Base-by-base conservation (phyloP, 495 filamentous ascomycete genomes). In the Umbilicaria muhlenbergii region DNA sequence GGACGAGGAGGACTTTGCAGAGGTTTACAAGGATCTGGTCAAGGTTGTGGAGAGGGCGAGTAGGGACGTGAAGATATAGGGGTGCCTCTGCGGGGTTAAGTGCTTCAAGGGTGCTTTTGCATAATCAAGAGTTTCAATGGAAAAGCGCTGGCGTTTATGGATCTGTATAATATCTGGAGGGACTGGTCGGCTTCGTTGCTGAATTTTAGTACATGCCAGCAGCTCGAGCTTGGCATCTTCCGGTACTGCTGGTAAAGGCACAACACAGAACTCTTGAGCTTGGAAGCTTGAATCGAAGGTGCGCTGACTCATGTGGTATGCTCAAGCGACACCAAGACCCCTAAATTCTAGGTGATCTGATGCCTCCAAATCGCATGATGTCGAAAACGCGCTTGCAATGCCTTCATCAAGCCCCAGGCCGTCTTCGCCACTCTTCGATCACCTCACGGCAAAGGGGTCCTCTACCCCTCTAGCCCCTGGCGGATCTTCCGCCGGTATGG, bases 401-500 rank as follows among this genome's bases (percentile, higher is more conserved):
- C 6, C 3, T 47, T 41, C 15, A 34, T 32, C 40, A 44, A 51
- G 12, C 34, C 32, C 38, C 19, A 32, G 11, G 45, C 45, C 37
- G 44, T 41, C 41, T 44, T 48, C 13, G 24, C 24, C 24, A 28
- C 24, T 5, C 4, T 8, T 8, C 6, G 24, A 8, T 28, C 24
- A 28, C 24, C 24, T 2, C 8, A 28, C 24, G 5, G 24, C 24
- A 28, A 28, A 28, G 4, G 24, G 24, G 8, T 36, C 34, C 18
- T 41, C 49, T 45, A 51, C 15, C 34, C 36, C 35, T 41, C 38
- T 36, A 34, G 37, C 37, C 15, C 36, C 41, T 34, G 40, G 34
- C n/a, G 12, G 31, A 7, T 36, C 41, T 35, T 52, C 24, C 39
- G 33, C 52, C 11, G 65, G 73, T 51, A 83, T 76, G 53, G 64